Evolutionary conservation across 495 filamentous ascomycete species (phyloP).

Genomic region (Daldinia childiae): DNA sequence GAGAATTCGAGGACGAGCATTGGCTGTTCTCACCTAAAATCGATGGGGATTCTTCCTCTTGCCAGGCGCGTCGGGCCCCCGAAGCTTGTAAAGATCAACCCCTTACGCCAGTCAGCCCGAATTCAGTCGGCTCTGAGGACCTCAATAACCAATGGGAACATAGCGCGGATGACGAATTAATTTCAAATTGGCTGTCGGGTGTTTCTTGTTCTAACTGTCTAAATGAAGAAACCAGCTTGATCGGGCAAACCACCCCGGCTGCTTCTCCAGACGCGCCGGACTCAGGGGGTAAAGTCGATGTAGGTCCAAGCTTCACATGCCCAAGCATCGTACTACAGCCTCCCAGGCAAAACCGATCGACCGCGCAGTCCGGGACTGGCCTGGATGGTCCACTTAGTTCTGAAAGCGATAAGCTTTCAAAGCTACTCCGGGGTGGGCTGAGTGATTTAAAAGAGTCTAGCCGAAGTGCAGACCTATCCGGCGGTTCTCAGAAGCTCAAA

Average conservation of each 20-base stretch:
- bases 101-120: slow-evolving; percentile 36
- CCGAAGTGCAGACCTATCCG: slow-evolving; percentile 25
- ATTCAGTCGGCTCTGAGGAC: slow-evolving; percentile 21
- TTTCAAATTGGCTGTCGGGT: slow-evolving; percentile 33
- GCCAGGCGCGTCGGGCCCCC: slow-evolving; percentile 20
- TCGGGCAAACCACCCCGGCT: background rate
- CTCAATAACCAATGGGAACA: slow-evolving; percentile 20
- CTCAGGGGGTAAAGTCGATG: background rate
- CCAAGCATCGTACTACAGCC: slow-evolving; percentile 24
- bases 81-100: slow-evolving; percentile 30
- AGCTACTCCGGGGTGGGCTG: slow-evolving; percentile 21
- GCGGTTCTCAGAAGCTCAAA: slow-evolving; percentile 20
- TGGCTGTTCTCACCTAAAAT: slow-evolving; percentile 22
- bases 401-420: slow-evolving; percentile 31
- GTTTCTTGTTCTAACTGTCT: slow-evolving; percentile 13
- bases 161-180: slow-evolving; percentile 25
- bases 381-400: slow-evolving; percentile 45
- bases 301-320: background rate
- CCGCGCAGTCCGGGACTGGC: slow-evolving; percentile 30
- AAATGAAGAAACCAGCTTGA: slow-evolving; percentile 3
- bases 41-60: slow-evolving; percentile 17
- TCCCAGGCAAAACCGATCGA: slow-evolving; percentile 12
- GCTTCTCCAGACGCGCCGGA: background rate
- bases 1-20: slow-evolving; percentile 41
- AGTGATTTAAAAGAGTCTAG: slow-evolving; percentile 27